Evolutionary conservation across 805 yeast genomes (phyloP), one percentile per base, ranked within the genome.

Genomic region (Sugiyamaella boreocaroliniensis): DNA sequence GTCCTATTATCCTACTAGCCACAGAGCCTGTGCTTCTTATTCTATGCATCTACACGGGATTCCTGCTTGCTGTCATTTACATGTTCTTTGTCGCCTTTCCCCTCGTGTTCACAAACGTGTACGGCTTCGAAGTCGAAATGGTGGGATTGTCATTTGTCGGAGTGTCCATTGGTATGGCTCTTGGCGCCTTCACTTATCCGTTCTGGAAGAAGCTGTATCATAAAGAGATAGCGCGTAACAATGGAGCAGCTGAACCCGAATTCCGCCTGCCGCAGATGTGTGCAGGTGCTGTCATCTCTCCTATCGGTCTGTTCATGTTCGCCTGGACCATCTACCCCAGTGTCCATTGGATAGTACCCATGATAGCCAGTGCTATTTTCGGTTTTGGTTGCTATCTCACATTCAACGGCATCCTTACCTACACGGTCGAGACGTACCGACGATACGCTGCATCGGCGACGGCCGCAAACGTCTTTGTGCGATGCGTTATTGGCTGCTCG

Each of bases 391-490:
- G 72, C 20, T 68, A 68, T 15, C 58, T 66, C 47, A 63, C 69
- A 32, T 69, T 73, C 52, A 65, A 72, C 40, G 74, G 75, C 4
- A 68, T 59, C 18, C 40, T 55, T 20, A 32, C 53, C 12, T 59
- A 59, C 43, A 56, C 50, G 5, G 60, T 54, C 2, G 62, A 56
- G 34, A 57, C 72, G 5, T 65, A 73, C 60, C 67, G 69, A 46
- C 68, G 81, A 34, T 76, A 78, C 34, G 85, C 88, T 19, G 96
- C 96, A 0, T 83, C 92, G n/a, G 92, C 95, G 2, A 68, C 88
- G 56, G 96, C 96, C 37, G 96, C 96, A 12, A 89, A 89, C 70
- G 87, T 86, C 66, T 73, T 89, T 63, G 68, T 83, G 53, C 79
- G 97, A 70, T 88, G 87, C 64, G 59, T 83, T 32, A 66, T 85